Evolutionary conservation across 345 rosid genomes (phyloP), one percentile per base, ranked within the genome.

Genomic region (Eucalyptus virginea): DNA sequence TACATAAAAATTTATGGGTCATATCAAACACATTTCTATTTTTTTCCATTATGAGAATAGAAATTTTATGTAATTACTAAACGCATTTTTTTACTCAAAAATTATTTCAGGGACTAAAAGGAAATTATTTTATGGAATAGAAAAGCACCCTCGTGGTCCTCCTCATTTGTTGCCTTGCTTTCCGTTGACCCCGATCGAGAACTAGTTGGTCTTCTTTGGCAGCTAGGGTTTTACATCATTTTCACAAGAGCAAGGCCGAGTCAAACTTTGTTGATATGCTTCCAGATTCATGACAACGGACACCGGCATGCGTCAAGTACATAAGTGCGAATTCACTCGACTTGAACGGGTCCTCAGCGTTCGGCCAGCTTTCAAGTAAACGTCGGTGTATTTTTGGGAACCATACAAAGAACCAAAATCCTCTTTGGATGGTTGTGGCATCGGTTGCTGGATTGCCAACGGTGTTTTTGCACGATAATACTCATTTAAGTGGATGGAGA

Each of bases 41-140:
- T 52, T 19, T 52, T 52, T 7, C 0, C 19, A 52, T 52, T 52
- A 1, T 8, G 5, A 52, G 24, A 52, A 52, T 19, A 52, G 0
- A 52, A 52, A 52, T 52, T 52, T 52, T 19, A 52, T 52, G 10
- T 52, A 19, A 52, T 52, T 19, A 52, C 9, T 52, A 19, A 52
- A 52, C 2, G 0, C 24, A 19, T 52, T 52, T 52, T 51, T 52
- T 52, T 8, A 52, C 58, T 52, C 5, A 4, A 52, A 3, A 52
- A 52, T 52, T 52, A 52, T 19, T 52, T 52, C 5, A 51, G 5
- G 4, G 10, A 52, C 58, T 52, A 52, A 52, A 52, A 52, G 21
- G 58, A 21, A 52, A 21, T 21, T 52, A 52, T 52, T 19, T 9
- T 52, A 19, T 52, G 56, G 9, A 52, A 52, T 52, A 8, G 56